A percentile compares a stretch with the other conserved stretches of the same genome.
These are phyloP conservation scores for Fusarium bactridioides DNA, from an alignment of 2,329 filamentous ascomycete species.

Conservation along the genomic window DNA sequence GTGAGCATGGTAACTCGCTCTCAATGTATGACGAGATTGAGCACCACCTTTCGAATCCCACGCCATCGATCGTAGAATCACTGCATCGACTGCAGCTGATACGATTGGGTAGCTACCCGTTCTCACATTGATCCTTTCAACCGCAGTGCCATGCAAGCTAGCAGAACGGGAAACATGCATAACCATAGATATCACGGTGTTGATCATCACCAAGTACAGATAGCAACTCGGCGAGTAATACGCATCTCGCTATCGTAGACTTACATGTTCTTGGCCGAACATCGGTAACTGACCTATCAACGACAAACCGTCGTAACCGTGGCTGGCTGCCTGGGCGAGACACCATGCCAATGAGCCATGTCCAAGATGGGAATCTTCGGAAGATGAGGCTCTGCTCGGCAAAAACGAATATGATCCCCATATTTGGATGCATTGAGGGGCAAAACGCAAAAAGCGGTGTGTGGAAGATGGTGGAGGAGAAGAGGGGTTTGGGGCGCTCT, in stretches of 20 bases:
- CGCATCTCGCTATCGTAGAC: neutral
- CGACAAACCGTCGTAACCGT: constrained; percentile 1
- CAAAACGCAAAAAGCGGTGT: constrained; percentile 40
- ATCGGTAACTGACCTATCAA: neutral
- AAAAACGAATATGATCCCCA: constrained; percentile 4
- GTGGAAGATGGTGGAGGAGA: constrained; percentile 35
- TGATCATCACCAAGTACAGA: constrained; percentile 6
- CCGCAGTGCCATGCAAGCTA: constrained; percentile 8
- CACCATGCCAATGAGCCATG: constrained; percentile 1
- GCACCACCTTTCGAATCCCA: neutral
- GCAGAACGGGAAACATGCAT: constrained; percentile 9
- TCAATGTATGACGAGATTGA: constrained; percentile 4
- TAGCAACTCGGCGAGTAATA: constrained; percentile 6
- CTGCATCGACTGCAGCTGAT: neutral
- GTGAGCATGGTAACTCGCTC: neutral
- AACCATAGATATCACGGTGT: neutral
- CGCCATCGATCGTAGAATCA: constrained; percentile 4
- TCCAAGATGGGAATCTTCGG: neutral
- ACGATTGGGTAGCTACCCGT: constrained; percentile 12
- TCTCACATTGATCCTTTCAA: constrained; percentile 3
- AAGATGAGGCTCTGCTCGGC: constrained; percentile 33
- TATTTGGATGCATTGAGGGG: constrained; percentile 8
- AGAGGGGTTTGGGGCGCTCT: constrained; percentile 32
- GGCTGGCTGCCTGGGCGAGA: neutral
- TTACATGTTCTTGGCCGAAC: neutral